Evolutionary conservation across 2,329 filamentous ascomycete species (phyloP).

Genomic region (Fusarium cyanostomum): DNA sequence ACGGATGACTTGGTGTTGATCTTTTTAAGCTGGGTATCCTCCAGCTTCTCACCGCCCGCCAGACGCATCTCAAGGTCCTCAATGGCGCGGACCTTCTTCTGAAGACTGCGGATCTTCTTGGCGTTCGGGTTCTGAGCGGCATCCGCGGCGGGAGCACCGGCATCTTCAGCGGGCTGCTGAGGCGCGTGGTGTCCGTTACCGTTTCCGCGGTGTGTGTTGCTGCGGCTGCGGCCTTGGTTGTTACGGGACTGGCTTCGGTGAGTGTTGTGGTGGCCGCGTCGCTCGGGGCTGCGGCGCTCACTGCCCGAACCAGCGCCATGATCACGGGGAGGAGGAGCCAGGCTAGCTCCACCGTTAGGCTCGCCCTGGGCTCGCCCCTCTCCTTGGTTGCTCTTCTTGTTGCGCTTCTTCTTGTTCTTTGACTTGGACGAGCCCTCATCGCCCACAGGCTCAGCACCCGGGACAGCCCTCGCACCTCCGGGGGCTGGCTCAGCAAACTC

Average conservation of each 20-base stretch:
- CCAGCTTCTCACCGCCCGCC: constrained; percentile 93
- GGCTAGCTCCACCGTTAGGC: constrained; percentile 57
- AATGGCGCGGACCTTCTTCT: constrained; percentile 98
- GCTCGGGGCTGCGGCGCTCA: constrained; percentile 72
- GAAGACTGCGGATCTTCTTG: constrained; percentile 91
- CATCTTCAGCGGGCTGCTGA: constrained; percentile 44
- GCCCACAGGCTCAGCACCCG: constrained; percentile 69
- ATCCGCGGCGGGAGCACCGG: constrained; percentile 58
- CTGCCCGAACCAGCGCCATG: constrained; percentile 52
- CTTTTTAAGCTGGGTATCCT: constrained; percentile 99
- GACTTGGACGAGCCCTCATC: constrained; percentile 82
- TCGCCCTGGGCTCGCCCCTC: constrained; percentile 66
- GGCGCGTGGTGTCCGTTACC: constrained; percentile 40
- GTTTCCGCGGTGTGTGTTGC: constrained; percentile 57
- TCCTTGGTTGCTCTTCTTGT: constrained; percentile 86
- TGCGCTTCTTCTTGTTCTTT: constrained; percentile 99
- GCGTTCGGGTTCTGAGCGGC: constrained; percentile 75
- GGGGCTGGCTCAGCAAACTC: constrained; percentile 74
- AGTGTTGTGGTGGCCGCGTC: constrained; percentile 54
- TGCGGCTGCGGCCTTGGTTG: constrained; percentile 60
- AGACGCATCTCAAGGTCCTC: constrained; percentile 98
- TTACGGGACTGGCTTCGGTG: constrained; percentile 65
- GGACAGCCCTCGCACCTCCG: constrained; percentile 74
- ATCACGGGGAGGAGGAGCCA: constrained; percentile 58
- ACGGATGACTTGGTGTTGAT: constrained; percentile 89